Evolutionary conservation across 345 rosid species (phyloP), one percentile per base, ranked within the genome.

Genomic region (Barbarea vulgaris): DNA sequence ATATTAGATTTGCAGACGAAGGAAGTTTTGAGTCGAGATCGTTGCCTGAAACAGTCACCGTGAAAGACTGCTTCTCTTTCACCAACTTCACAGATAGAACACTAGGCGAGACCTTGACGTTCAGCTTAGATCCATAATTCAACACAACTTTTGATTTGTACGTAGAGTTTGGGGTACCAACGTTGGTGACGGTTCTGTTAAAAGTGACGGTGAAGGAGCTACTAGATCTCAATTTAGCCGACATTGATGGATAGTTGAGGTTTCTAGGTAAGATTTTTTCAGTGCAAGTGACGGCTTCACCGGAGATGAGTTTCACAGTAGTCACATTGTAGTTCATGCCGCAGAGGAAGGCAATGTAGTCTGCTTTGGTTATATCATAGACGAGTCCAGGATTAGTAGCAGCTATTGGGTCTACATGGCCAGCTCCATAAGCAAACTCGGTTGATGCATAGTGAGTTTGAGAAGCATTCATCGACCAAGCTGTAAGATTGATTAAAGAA

Each of bases 111-210:
- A 87, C 87, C 64, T 63, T 31, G 64, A 85, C 69, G 0, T 67
- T 54, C 9, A 82, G 55, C 19, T 42, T 68, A 7, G 71, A 9
- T 31, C 63, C 63, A 1, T 18, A 1, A 47, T 39, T 52, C 15
- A 28, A 28, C 1, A 67, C 42, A 15, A 82, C 52, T 2, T 67
- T 2, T 7, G 73, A 81, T 56, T 41, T 82, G 81, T 88, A 88
- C 46, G 66, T 82, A 2, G 87, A 83, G 57, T 78, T 67, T 10
- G 74, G 55, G 1, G 17, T 15, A 2, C 87, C 89, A 7, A 85
- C 93, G 50, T 88, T 86, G 12, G 87, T 86, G 8, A 86, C 87
- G 7, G 82, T 85, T 76, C 89, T 73, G 4, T 41, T 67, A 30
- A 88, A 81, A 6, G 5, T 21, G 9, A 78, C 11, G 0, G 15